Evolutionary conservation across 306 rosid species (phyloP).

Genomic region (Lupinus albus): DNA sequence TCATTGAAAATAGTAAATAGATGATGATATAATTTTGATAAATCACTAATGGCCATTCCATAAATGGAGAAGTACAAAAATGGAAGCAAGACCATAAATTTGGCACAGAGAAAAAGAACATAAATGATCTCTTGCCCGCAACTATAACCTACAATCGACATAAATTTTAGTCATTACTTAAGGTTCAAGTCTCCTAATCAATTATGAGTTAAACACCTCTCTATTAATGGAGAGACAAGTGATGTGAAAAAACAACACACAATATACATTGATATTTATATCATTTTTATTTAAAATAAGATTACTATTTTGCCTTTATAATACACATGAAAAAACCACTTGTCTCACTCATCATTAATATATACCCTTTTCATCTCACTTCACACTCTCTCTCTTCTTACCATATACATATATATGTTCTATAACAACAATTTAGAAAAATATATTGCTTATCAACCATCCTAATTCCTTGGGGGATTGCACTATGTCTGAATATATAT

Average conservation of each 20-base stretch:
- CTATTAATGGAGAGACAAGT: too few relatives aligned
- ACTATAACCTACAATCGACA: constrained; percentile 40
- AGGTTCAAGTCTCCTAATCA: constrained; percentile 47
- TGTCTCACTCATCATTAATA: background rate
- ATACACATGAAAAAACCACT: too few relatives aligned
- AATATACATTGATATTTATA: too few relatives aligned
- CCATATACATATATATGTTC: constrained; percentile 17
- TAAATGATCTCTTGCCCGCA: constrained; percentile 44
- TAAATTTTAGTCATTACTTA: constrained; percentile 37
- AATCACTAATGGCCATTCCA: constrained; percentile 10
- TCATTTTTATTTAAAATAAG: too few relatives aligned
- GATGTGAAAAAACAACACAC: too few relatives aligned
- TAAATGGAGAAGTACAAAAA: constrained; percentile 39
- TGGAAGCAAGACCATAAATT: constrained; percentile 30
- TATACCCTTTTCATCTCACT: constrained; percentile 20
- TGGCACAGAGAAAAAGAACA: constrained; percentile 33
- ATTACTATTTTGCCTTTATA: too few relatives aligned
- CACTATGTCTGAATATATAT: background rate
- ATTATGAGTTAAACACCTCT: too few relatives aligned
- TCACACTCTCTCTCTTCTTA: background rate
- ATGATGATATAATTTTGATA: background rate
- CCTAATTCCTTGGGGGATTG: background rate
- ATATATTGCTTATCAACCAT: constrained; percentile 34
- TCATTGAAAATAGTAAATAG: background rate
- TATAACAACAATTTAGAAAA: background rate